A percentile compares a stretch with the other conserved stretches of the same genome.
These are phyloP conservation scores for Aphanomyces invadans DNA, from an alignment of 352 stramenopile species.

Conservation along the genomic window DNA sequence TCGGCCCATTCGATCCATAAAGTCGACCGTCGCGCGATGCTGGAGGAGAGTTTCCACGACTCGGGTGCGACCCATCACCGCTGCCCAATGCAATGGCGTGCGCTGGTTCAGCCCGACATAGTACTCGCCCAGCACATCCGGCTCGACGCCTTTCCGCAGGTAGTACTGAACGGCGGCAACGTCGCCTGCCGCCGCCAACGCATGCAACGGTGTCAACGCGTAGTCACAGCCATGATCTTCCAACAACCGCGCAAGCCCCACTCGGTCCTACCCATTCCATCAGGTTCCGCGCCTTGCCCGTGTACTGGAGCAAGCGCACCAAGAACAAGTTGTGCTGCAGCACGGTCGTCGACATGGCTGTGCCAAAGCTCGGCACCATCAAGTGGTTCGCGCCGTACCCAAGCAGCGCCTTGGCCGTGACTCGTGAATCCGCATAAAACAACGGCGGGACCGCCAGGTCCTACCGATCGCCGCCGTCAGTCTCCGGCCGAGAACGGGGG, in stretches of 20 bases:
- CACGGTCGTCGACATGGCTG: constrained; percentile 64
- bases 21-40: constrained; percentile 57
- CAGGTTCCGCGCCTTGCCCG: constrained; percentile 45
- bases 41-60: constrained; percentile 44
- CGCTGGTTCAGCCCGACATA: constrained; percentile 61
- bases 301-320: neutral
- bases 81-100: constrained; percentile 64
- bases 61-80: constrained; percentile 42
- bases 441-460: constrained; percentile 54
- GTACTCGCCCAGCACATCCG: constrained; percentile 63
- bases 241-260: constrained; percentile 56
- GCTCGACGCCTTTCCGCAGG: constrained; percentile 44
- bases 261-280: constrained; percentile 11
- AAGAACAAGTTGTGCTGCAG: constrained; percentile 36
- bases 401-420: constrained; percentile 54
- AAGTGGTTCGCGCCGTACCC: constrained; percentile 61
- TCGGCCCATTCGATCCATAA: constrained; percentile 57
- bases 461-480: no score
- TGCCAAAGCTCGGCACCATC: constrained; percentile 51
- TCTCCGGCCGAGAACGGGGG: no score
- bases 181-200: constrained; percentile 44
- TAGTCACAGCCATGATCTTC: constrained; percentile 65
- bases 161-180: constrained; percentile 36
- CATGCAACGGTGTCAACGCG: constrained; percentile 57
- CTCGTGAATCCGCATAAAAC: constrained; percentile 61